These are phyloP conservation scores for Serendipita sp. DNA, from an alignment of 768 basidiomycete species.

Conservation along the genomic window DNA sequence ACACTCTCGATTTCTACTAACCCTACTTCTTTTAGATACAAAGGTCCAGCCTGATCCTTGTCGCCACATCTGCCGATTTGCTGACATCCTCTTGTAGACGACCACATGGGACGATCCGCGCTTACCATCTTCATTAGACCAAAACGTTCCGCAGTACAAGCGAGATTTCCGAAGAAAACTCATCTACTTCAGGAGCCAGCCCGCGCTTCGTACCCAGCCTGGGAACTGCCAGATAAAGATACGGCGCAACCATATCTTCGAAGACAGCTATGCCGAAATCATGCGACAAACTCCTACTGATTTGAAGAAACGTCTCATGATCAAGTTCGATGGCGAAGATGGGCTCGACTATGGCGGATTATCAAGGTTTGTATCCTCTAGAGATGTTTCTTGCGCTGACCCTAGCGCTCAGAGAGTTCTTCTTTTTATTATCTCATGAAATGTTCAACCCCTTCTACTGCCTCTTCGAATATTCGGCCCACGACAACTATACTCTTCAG, in stretches of 20 bases:
- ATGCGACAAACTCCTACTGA: slow-evolving; percentile 66
- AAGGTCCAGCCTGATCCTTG: slow-evolving; percentile 13
- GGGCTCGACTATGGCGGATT: slow-evolving; percentile 68
- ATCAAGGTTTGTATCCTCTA: slow-evolving; percentile 33
- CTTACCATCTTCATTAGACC: slow-evolving; percentile 63
- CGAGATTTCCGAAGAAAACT: slow-evolving; percentile 84
- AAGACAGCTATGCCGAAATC: slow-evolving; percentile 72
- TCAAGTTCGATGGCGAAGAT: slow-evolving; percentile 67
- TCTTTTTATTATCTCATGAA: slow-evolving; percentile 69
- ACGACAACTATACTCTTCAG: slow-evolving; percentile 68
- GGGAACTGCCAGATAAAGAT: slow-evolving; percentile 83
- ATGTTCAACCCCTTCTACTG: slow-evolving; percentile 73
- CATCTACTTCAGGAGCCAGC: slow-evolving; percentile 83
- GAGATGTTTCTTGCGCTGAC: not conserved
- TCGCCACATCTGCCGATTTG: not conserved
- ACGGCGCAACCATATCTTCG: slow-evolving; percentile 62
- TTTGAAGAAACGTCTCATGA: slow-evolving; percentile 52
- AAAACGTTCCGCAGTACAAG: slow-evolving; percentile 89
- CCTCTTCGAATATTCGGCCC: slow-evolving; percentile 65
- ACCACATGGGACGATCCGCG: slow-evolving; percentile 92
- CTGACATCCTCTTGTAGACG: slow-evolving; percentile 29
- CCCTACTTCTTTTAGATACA: slow-evolving; percentile 1
- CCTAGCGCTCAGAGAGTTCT: slow-evolving; percentile 48
- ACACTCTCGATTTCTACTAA: not conserved
- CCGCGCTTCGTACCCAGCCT: slow-evolving; percentile 55